Percentiles rank a stretch among this genome's conserved stretches.
phyloP scores from a whole-genome alignment of 2,329 filamentous ascomycete genomes.

The Exophiala calicioides region DNA sequence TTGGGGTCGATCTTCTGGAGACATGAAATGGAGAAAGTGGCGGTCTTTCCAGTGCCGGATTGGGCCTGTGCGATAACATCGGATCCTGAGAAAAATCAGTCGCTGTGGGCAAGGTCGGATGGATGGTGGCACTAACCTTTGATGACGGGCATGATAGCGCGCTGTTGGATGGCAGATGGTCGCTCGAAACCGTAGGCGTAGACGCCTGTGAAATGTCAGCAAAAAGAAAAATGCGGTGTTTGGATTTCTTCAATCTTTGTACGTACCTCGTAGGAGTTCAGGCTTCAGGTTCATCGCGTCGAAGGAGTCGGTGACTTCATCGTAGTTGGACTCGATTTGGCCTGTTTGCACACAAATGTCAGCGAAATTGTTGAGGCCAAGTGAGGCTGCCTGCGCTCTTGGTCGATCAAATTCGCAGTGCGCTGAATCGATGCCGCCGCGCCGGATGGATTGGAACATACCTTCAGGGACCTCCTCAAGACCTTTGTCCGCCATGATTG shows the following conservation, averaged over 20 bases:
- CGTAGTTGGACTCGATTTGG: constrained; percentile 99
- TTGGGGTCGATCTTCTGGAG: constrained; percentile 97
- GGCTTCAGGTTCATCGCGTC: constrained; percentile 97
- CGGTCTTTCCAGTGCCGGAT: constrained; percentile 99
- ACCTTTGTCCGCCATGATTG: constrained; percentile 99
- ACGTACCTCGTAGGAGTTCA: constrained; percentile 90
- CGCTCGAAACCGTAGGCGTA: constrained; percentile 99
- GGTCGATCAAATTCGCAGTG: constrained; percentile 3
- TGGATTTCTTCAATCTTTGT: constrained; percentile 34
- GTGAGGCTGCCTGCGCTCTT: constrained; percentile 1
- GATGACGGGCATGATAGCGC: constrained; percentile 99
- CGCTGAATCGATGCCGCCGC: background rate
- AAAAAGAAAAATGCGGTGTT: constrained; percentile 9
- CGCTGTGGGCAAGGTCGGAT: constrained; percentile 15
- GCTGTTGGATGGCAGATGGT: constrained; percentile 98
- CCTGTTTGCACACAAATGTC: constrained; percentile 54
- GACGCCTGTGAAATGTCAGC: constrained; percentile 61
- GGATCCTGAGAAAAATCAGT: constrained; percentile 62
- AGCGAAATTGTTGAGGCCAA: constrained; percentile 4
- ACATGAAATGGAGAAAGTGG: constrained; percentile 98
- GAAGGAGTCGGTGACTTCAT: constrained; percentile 99
- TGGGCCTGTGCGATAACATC: constrained; percentile 99
- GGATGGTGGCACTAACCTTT: constrained; percentile 70
- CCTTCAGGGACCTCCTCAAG: constrained; percentile 97
- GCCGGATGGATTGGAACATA: constrained; percentile 54